These are phyloP conservation scores for Lindgomyces ingoldianus DNA, from an alignment of 495 filamentous ascomycete species.

Conservation along the genomic window DNA sequence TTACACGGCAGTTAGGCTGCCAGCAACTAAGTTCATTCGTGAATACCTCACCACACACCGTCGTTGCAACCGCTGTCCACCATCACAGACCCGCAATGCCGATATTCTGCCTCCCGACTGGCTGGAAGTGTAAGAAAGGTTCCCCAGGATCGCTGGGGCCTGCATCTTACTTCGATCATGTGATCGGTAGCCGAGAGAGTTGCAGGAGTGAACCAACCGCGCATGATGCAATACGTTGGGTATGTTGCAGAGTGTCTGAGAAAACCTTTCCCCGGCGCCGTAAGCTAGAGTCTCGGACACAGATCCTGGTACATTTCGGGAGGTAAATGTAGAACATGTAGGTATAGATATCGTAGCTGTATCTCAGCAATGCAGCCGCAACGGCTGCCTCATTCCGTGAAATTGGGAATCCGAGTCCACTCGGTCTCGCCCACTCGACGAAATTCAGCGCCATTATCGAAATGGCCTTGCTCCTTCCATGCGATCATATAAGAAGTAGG, in stretches of 20 bases:
- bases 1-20: conserved; percentile 15
- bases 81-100: conserved; percentile 1
- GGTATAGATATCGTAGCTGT: too few species aligned
- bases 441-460: conserved; percentile 92
- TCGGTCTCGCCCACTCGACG: conserved; percentile 57
- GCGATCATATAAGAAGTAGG: conserved; percentile 79
- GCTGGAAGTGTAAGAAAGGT: conserved; percentile 20
- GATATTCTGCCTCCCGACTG: conserved; percentile 32
- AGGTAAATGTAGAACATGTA: too few species aligned
- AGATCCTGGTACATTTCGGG: too few species aligned
- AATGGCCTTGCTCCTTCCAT: conserved; percentile 90
- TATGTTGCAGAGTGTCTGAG: too few species aligned
- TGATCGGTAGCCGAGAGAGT: conserved; percentile 8
- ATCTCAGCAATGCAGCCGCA: background rate
- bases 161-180: conserved; percentile 23
- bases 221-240: background rate
- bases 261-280: too few species aligned
- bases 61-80: conserved; percentile 9
- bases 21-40: conserved; percentile 3
- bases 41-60: background rate
- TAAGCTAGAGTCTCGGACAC: too few species aligned
- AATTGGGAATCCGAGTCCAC: conserved; percentile 66
- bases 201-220: background rate
- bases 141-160: conserved; percentile 19
- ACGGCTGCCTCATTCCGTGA: conserved; percentile 39